Conservation (phyloP, 164 flowering plant species). For the Piper longum region DNA sequence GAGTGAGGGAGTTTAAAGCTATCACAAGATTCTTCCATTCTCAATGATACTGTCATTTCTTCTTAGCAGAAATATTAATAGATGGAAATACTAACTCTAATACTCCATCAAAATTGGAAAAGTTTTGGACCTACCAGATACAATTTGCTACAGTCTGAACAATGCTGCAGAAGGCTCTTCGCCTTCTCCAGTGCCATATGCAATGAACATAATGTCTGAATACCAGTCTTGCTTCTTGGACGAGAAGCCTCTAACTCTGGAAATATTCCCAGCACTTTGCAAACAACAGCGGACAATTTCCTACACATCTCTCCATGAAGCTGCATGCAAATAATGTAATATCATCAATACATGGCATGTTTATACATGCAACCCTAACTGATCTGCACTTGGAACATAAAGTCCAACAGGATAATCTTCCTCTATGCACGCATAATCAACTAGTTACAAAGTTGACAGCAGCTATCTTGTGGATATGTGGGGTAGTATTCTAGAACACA, state of each 20-base stretch:
- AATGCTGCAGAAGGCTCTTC: constrained; percentile 79
- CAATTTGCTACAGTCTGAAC: constrained; percentile 87
- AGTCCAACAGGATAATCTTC: no score
- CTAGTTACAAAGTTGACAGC: no score
- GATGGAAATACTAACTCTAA: no score
- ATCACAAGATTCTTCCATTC: no score
- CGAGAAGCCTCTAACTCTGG: constrained; percentile 86
- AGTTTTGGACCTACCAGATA: constrained; percentile 49
- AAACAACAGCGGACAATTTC: constrained; percentile 48
- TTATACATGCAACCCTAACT: no score
- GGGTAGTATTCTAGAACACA: no score
- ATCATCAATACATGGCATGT: background rate
- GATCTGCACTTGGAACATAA: no score
- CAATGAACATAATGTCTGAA: constrained; percentile 86
- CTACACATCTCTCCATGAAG: constrained; percentile 90
- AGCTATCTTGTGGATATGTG: no score
- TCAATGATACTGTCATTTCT: no score
- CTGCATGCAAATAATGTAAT: constrained; percentile 26
- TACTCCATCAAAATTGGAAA: background rate
- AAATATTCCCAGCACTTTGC: constrained; percentile 62
- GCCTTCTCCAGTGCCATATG: constrained; percentile 89
- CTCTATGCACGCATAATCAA: no score
- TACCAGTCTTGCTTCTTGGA: constrained; percentile 91
- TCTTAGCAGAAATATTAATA: no score
- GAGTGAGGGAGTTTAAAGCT: no score